Percentiles rank a stretch among this genome's conserved stretches.
These are phyloP conservation scores for Trichoderma arundinaceum DNA, from an alignment of 2,329 filamentous ascomycete species.

Conservation along the genomic window DNA sequence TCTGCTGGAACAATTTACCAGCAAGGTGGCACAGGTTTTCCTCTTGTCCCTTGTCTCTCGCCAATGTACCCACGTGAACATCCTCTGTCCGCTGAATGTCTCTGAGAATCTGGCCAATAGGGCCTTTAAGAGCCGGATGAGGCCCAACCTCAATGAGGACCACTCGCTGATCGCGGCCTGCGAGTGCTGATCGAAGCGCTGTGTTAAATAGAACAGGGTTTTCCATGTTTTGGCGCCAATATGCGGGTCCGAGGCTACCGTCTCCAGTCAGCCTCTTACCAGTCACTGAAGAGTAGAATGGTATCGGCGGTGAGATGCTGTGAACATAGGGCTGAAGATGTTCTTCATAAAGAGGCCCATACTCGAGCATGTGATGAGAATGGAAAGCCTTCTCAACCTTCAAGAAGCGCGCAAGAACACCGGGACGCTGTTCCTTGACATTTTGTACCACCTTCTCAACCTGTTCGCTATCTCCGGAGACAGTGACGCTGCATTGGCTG, in stretches of 20 bases:
- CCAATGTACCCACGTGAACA: too few species aligned
- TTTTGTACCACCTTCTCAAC: conserved; percentile 36
- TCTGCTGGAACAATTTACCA: background rate
- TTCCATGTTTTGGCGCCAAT: conserved; percentile 5
- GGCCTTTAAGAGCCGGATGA: conserved; percentile 38
- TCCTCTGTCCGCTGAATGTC: background rate
- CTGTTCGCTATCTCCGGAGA: conserved; percentile 42
- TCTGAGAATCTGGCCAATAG: conserved; percentile 37
- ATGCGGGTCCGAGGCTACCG: background rate
- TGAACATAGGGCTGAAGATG: conserved; percentile 16
- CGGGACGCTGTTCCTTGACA: conserved; percentile 44
- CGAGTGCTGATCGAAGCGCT: background rate
- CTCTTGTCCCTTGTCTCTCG: too few species aligned
- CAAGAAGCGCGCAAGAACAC: conserved; percentile 32
- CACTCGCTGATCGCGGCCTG: conserved; percentile 10
- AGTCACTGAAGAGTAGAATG: conserved; percentile 10
- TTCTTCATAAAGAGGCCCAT: conserved; percentile 23
- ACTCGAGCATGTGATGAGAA: conserved; percentile 25
- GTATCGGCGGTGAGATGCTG: background rate
- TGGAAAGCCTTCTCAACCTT: conserved; percentile 15
- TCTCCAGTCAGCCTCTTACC: background rate
- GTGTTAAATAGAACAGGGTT: conserved; percentile 1
- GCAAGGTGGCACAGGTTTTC: too few species aligned
- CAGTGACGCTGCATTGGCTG: conserved; percentile 44
- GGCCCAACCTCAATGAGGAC: conserved; percentile 40